Evolutionary conservation across 768 basidiomycete species (phyloP).

Genomic region (Flagelloscypha sp.): DNA sequence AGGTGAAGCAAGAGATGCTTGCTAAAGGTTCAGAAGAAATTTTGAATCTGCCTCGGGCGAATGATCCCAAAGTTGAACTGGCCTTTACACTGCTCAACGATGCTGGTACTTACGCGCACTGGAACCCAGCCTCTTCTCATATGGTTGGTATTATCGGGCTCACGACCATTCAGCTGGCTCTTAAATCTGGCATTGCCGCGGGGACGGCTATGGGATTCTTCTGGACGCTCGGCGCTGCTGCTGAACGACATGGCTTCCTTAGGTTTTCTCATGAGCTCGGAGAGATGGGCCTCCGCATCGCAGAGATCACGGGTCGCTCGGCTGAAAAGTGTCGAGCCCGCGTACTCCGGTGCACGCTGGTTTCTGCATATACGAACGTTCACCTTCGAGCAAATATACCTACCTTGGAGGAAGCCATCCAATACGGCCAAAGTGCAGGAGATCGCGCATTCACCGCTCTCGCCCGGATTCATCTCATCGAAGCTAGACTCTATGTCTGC

Average conservation of each 20-base stretch:
- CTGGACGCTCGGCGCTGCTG: slow-evolving; percentile 58
- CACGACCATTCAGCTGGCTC: slow-evolving; percentile 59
- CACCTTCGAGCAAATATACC: slow-evolving; percentile 57
- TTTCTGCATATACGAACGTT: slow-evolving; percentile 58
- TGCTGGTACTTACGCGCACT: slow-evolving; percentile 65
- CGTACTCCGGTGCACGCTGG: slow-evolving; percentile 52
- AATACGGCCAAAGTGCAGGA: slow-evolving; percentile 58
- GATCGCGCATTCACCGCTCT: slow-evolving; percentile 64
- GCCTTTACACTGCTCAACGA: slow-evolving; percentile 63
- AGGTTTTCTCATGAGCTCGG: slow-evolving; percentile 62
- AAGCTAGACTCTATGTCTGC: slow-evolving; percentile 49
- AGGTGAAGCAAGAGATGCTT: slow-evolving; percentile 63
- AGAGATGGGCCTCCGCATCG: slow-evolving; percentile 59
- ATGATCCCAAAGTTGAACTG: slow-evolving; percentile 50
- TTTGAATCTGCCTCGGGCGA: slow-evolving; percentile 50
- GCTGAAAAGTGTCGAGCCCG: slow-evolving; percentile 64
- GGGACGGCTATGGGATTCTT: slow-evolving; percentile 67
- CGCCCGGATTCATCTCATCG: slow-evolving; percentile 44
- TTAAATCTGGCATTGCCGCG: slow-evolving; percentile 58
- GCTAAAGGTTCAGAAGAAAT: slow-evolving; percentile 65
- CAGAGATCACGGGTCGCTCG: slow-evolving; percentile 52
- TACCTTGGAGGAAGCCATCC: slow-evolving; percentile 52
- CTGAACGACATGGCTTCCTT: slow-evolving; percentile 55
- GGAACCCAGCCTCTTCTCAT: slow-evolving; percentile 45
- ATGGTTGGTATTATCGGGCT: slow-evolving; percentile 59